Conservation (phyloP, 129 eudicot genomes). For the Dittrichia graveolens region DNA sequence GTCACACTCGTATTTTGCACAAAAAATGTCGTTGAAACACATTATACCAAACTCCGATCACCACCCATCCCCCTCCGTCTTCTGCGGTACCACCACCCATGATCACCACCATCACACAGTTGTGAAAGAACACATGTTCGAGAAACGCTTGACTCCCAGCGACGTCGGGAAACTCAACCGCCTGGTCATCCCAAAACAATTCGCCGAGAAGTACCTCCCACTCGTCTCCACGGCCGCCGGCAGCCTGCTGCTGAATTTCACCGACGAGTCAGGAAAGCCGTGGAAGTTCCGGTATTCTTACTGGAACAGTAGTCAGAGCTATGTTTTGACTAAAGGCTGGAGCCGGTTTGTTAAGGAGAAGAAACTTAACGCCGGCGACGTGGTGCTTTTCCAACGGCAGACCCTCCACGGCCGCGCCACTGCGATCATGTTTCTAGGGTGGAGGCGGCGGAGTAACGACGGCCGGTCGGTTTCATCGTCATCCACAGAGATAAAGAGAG, state of each 20-base stretch:
- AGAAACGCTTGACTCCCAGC: slow-evolving; percentile 46
- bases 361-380: slow-evolving; percentile 44
- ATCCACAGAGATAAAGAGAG: background rate
- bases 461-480: slow-evolving; percentile 13
- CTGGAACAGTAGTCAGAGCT: slow-evolving; percentile 51
- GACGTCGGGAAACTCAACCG: slow-evolving; percentile 56
- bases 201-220: slow-evolving; percentile 45
- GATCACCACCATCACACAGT: slow-evolving; percentile 4
- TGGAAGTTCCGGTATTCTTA: slow-evolving; percentile 52
- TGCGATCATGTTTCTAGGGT: slow-evolving; percentile 45
- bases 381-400: slow-evolving; percentile 44
- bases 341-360: slow-evolving; percentile 50
- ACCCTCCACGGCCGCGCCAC: slow-evolving; percentile 16
- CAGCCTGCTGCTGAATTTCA: slow-evolving; percentile 28
- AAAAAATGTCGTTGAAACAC: slow-evolving; percentile 10
- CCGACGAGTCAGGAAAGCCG: slow-evolving; percentile 30
- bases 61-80: background rate
- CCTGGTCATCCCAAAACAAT: slow-evolving; percentile 46
- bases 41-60: background rate
- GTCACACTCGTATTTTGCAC: background rate
- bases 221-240: background rate
- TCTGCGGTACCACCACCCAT: background rate
- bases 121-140: slow-evolving; percentile 37
- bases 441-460: slow-evolving; percentile 38
- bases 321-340: slow-evolving; percentile 56